Conservation (phyloP, 805 yeast genomes). For the Hanseniaspora valbyensis region DNA sequence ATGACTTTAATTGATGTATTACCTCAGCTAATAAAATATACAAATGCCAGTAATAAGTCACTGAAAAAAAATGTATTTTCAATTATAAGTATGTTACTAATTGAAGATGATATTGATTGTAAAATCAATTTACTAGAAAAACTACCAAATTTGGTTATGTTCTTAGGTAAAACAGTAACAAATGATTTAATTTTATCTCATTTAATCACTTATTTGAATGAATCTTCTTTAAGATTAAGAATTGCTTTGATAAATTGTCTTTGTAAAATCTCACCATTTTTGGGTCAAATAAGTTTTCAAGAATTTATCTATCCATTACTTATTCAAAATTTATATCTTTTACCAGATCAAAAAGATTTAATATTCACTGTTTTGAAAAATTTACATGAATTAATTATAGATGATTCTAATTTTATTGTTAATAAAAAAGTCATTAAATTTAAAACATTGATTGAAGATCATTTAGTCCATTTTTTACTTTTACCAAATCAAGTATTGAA, state of each 20-base stretch:
- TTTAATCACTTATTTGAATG: constrained; percentile 81
- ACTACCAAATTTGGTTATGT: constrained; percentile 66
- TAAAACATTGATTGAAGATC: constrained; percentile 1
- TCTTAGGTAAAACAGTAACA: constrained; percentile 77
- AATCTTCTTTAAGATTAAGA: constrained; percentile 54
- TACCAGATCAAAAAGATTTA: constrained; percentile 67
- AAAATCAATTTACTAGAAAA: constrained; percentile 57
- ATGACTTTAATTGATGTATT: background rate
- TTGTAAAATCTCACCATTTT: constrained; percentile 61
- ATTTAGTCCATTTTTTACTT: constrained; percentile 5
- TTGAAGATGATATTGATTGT: constrained; percentile 57
- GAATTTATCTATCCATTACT: constrained; percentile 79
- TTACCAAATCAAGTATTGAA: constrained; percentile 4
- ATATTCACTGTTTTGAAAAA: constrained; percentile 8
- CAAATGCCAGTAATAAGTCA: background rate
- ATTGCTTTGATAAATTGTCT: constrained; percentile 62
- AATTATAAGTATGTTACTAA: constrained; percentile 51
- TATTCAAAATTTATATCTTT: constrained; percentile 41
- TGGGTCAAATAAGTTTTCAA: constrained; percentile 73
- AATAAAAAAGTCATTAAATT: background rate
- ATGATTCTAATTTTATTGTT: background rate
- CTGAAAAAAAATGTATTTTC: constrained; percentile 43
- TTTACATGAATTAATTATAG: background rate
- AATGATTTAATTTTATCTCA: constrained; percentile 85
- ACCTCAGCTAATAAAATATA: background rate